Conservation (phyloP, 805 yeast genomes). For the Candida incommunis region DNA sequence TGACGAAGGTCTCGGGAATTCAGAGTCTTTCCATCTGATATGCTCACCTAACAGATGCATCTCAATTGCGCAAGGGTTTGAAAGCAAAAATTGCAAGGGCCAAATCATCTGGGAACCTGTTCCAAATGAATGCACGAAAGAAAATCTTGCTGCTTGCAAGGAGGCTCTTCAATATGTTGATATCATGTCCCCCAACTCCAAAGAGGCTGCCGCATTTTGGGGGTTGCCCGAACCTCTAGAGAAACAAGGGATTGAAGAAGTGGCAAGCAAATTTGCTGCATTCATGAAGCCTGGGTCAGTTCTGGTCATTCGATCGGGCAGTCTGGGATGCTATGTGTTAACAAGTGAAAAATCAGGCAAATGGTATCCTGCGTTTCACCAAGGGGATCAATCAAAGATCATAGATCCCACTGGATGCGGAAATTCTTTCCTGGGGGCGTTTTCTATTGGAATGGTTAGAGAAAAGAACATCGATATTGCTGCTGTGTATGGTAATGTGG, state of each 20-base stretch:
- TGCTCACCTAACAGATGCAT: conserved; percentile 54
- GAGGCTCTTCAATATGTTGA: conserved; percentile 32
- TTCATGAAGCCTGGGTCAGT: conserved; percentile 30
- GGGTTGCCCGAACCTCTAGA: conserved; percentile 31
- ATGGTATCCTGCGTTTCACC: conserved; percentile 70
- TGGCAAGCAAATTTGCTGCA: conserved; percentile 29
- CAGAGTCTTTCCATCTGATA: conserved; percentile 51
- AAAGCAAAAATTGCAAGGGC: conserved; percentile 18
- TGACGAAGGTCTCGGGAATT: conserved; percentile 23
- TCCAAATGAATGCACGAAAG: conserved; percentile 57
- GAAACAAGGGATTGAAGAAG: conserved; percentile 25
- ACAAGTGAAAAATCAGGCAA: conserved; percentile 15
- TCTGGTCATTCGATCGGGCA: conserved; percentile 64
- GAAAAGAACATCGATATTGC: conserved; percentile 24
- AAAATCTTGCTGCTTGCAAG: conserved; percentile 27
- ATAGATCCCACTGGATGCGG: conserved; percentile 95
- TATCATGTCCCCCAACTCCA: conserved; percentile 70
- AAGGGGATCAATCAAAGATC: conserved; percentile 30
- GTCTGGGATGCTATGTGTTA: conserved; percentile 45
- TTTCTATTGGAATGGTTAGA: conserved; percentile 40
- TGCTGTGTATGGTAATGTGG: conserved; percentile 58
- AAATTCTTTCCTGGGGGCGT: conserved; percentile 75
- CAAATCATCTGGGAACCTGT: conserved; percentile 71
- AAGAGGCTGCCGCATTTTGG: conserved; percentile 61
- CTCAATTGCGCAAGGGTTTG: conserved; percentile 29